Base-by-base conservation (phyloP, 2,329 filamentous ascomycete species). In the Arthrobotrys conoides region DNA sequence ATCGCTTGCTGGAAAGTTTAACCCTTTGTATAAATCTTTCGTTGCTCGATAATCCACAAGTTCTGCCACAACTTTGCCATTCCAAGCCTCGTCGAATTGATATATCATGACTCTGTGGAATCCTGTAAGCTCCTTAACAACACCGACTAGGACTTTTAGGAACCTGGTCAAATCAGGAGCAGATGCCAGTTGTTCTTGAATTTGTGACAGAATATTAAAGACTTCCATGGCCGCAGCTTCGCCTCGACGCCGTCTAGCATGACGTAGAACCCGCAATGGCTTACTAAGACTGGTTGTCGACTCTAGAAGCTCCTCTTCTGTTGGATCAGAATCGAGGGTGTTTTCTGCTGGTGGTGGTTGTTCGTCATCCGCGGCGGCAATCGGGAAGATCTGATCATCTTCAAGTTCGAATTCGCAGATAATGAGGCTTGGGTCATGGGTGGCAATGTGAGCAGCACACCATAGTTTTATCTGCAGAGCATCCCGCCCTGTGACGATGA, bases 81-180 rank as follows among this genome's bases (percentile, higher is more conserved):
- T 97, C 87, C 91, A 96, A 0, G 87, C 84, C 3, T 90, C 87
- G 83, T 97, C 94, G 80, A 97, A 97, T 83, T 97, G 93, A 82
- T 97, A 97, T 1, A 97, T 88, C 92, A 97, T 94, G 59, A 97
- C 93, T 12, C 94, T 91, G 83, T 97, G 94, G 80, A 97, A 97
- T 0, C 94, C 93, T 0, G 93, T 96, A 61, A 97, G 83, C 82
- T 97, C 94, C 83, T 96, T 97, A 38, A 97, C 89, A 6, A 97
- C 91, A 0, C 93, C 93, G 0, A 95, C 92, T 2, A 96, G 85
- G 5, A 94, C 90, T 82, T 96, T 95, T 44, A 97, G 86, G 76
- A 97, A 93, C 0, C 84, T 87, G 0, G 93, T 90, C 0, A 97
- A 85, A 76, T 88, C 91, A 0, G 90, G 87, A 0, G 93, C 92